Conservation (phyloP, 2,329 filamentous ascomycete species). For the Cadophora luteo-olivacea region DNA sequence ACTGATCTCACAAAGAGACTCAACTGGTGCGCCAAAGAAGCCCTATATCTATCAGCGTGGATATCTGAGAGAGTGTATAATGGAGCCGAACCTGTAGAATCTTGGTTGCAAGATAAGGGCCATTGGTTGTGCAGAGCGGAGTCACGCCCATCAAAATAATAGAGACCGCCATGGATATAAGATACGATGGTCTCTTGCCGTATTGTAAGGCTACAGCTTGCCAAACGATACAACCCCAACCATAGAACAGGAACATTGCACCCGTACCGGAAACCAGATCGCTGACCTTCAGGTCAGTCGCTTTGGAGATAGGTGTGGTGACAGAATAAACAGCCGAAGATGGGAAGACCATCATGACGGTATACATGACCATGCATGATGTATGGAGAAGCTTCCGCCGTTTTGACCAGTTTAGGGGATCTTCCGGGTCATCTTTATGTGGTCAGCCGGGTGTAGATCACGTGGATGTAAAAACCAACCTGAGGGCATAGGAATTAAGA, state of each 20-base stretch:
- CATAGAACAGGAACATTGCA: slow-evolving; percentile 57
- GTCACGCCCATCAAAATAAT: slow-evolving; percentile 47
- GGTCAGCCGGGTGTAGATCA: neutral
- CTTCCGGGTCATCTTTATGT: slow-evolving; percentile 45
- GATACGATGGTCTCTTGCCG: slow-evolving; percentile 56
- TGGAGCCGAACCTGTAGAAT: slow-evolving; percentile 31
- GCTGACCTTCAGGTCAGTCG: slow-evolving; percentile 51
- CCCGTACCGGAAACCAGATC: slow-evolving; percentile 56
- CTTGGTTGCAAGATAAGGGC: slow-evolving; percentile 35
- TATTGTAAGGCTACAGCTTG: slow-evolving; percentile 59
- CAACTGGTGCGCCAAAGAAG: slow-evolving; percentile 39
- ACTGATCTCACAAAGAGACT: slow-evolving; percentile 42
- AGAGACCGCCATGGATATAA: slow-evolving; percentile 47
- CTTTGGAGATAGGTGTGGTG: slow-evolving; percentile 53
- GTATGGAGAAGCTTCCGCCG: slow-evolving; percentile 43
- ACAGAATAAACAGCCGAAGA: slow-evolving; percentile 56
- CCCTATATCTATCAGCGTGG: slow-evolving; percentile 21
- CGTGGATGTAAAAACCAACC: slow-evolving; percentile 21
- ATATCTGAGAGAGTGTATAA: neutral
- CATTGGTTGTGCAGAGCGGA: slow-evolving; percentile 36
- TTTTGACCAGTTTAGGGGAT: slow-evolving; percentile 47
- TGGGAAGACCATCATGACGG: slow-evolving; percentile 54
- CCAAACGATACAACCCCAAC: slow-evolving; percentile 59
- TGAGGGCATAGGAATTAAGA: slow-evolving; percentile 43
- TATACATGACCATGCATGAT: slow-evolving; percentile 48